A percentile compares a stretch with the other conserved stretches of the same genome.
These are phyloP conservation scores for Terfezia boudieri DNA, from an alignment of 495 filamentous ascomycete species.

Conservation along the genomic window DNA sequence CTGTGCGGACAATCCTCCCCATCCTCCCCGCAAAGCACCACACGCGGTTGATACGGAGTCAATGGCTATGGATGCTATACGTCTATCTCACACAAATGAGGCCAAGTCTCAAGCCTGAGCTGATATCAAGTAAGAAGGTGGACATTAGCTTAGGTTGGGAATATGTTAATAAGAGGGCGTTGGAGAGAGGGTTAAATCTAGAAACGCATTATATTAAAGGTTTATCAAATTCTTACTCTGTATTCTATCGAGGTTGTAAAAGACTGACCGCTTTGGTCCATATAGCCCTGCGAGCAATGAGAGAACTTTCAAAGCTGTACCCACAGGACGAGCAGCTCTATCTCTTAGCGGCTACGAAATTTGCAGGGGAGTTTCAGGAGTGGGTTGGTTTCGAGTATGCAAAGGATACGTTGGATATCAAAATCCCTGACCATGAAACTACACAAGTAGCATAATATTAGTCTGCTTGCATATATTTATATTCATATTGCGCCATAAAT, in stretches of 20 bases:
- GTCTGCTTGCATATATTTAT: no score
- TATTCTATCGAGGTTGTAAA: neutral
- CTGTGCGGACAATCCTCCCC: constrained; percentile 65
- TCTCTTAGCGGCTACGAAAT: constrained; percentile 54
- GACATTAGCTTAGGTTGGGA: constrained; percentile 46
- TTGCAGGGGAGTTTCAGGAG: constrained; percentile 44
- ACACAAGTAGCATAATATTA: no score
- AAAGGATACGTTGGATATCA: neutral
- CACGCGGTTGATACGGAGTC: constrained; percentile 52
- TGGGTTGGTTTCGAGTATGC: neutral
- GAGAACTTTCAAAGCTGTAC: constrained; percentile 57
- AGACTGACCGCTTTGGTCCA: neutral
- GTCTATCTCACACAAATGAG: constrained; percentile 31
- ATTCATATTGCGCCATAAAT: no score
- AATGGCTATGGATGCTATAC: constrained; percentile 60
- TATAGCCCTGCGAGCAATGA: constrained; percentile 45
- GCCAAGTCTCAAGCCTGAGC: constrained; percentile 43
- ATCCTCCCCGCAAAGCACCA: constrained; percentile 53
- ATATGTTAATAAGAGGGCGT: constrained; percentile 29
- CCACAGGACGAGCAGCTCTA: constrained; percentile 57
- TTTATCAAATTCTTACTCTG: neutral
- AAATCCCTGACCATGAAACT: neutral
- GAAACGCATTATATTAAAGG: constrained; percentile 12
- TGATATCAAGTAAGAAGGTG: constrained; percentile 30
- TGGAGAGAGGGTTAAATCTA: constrained; percentile 3